Evolutionary conservation across 306 rosid species (phyloP).

Genomic region (Clitoria ternatea): DNA sequence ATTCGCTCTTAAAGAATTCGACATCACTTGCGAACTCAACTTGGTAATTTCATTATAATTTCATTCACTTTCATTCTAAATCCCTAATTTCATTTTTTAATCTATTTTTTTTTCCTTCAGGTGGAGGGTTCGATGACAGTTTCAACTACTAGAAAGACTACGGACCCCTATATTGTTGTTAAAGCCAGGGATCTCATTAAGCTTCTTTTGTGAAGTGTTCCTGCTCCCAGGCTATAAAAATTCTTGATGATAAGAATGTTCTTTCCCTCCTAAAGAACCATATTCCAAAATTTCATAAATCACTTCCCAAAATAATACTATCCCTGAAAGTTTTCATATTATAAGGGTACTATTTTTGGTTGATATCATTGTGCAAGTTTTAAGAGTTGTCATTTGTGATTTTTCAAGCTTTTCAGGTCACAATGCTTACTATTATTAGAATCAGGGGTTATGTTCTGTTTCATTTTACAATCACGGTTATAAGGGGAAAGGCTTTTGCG

Average conservation of each 20-base stretch:
- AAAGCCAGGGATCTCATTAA: conserved; percentile 91
- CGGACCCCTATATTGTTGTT: conserved; percentile 76
- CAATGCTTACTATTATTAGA: too few relatives aligned
- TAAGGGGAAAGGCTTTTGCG: too few relatives aligned
- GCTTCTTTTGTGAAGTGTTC: conserved; percentile 90
- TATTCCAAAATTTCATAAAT: too few relatives aligned
- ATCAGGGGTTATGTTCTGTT: too few relatives aligned
- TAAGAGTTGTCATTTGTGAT: too few relatives aligned
- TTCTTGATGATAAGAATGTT: conserved; percentile 77
- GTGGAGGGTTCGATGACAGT: conserved; percentile 94
- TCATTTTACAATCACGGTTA: too few relatives aligned
- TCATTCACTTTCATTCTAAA: neutral
- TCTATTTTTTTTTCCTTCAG: neutral
- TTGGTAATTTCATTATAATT: conserved; percentile 34
- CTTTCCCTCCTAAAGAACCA: too few relatives aligned
- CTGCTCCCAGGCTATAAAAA: conserved; percentile 86
- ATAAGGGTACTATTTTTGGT: too few relatives aligned
- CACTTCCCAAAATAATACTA: too few relatives aligned
- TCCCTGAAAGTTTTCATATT: too few relatives aligned
- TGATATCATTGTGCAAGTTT: too few relatives aligned
- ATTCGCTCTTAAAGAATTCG: conserved; percentile 55
- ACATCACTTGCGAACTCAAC: conserved; percentile 58
- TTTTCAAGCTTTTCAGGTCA: too few relatives aligned
- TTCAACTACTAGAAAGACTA: conserved; percentile 81
- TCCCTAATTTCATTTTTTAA: neutral